Conservation (phyloP, 371 early-diverging fungal species). For the Mortierella sp. region DNA sequence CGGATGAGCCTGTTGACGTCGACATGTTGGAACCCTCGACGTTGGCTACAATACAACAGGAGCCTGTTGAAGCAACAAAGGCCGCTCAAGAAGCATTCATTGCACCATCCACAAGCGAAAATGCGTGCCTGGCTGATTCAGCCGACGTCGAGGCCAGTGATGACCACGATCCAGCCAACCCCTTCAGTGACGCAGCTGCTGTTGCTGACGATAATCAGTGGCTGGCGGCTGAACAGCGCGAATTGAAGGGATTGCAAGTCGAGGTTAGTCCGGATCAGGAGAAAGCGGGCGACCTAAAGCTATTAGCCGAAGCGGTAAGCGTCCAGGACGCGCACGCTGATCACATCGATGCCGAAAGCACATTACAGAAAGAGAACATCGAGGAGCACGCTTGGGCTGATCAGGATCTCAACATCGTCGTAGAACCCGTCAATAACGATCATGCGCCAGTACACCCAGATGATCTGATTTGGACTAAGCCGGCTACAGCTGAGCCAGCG, state of each 20-base stretch:
- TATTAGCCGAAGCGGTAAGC: background rate
- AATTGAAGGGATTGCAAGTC: too few species aligned
- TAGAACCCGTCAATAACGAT: background rate
- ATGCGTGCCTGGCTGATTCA: background rate
- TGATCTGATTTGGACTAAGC: too few species aligned
- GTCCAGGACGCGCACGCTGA: background rate
- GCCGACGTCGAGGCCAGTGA: background rate
- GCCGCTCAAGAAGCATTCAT: background rate
- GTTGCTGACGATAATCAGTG: constrained; percentile 1
- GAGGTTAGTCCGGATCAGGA: background rate
- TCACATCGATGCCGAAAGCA: background rate
- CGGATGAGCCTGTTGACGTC: too few species aligned
- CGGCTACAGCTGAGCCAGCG: too few species aligned
- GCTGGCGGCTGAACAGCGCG: background rate
- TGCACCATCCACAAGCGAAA: background rate
- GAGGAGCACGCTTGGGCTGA: constrained; percentile 9
- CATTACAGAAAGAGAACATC: background rate
- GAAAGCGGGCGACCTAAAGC: background rate
- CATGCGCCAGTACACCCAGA: too few species aligned
- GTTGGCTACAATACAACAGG: too few species aligned
- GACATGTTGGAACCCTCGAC: too few species aligned
- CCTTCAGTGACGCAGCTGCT: constrained; percentile 45
- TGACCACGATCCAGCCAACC: constrained; percentile 36
- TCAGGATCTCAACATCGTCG: constrained; percentile 1
- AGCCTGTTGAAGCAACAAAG: background rate